Percentiles rank a stretch among this genome's conserved stretches.
These are phyloP conservation scores for Talaromyces sp. DNA, from an alignment of 2,329 filamentous ascomycete genomes.

Conservation along the genomic window DNA sequence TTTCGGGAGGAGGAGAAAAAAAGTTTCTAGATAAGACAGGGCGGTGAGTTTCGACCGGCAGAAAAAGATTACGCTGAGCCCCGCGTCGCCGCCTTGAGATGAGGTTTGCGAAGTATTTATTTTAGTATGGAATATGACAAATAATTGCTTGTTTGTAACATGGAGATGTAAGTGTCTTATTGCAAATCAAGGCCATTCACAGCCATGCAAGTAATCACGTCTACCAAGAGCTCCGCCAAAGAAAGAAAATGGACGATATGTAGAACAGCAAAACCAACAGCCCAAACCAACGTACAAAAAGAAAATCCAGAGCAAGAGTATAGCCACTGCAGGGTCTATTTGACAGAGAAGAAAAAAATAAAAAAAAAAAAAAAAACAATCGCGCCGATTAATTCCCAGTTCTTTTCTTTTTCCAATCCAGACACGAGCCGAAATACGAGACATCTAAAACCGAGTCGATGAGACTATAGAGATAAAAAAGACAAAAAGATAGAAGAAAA, in stretches of 20 bases:
- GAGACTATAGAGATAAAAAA: neutral
- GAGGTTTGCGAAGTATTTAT: no score
- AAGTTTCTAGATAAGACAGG: neutral
- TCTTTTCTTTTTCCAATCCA: neutral
- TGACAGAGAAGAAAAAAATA: neutral
- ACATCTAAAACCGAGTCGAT: neutral
- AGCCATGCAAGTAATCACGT: neutral
- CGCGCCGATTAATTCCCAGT: no score
- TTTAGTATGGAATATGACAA: neutral
- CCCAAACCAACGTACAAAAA: neutral
- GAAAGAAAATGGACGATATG: neutral
- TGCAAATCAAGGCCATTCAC: neutral
- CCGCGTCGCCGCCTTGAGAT: neutral
- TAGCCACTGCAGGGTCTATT: neutral
- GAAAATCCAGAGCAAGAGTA: neutral
- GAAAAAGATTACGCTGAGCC: neutral
- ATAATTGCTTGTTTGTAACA: neutral
- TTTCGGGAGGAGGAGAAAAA: neutral
- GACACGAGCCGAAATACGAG: neutral
- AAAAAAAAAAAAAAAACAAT: neutral
- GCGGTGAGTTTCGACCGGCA: slow-evolving; percentile 1
- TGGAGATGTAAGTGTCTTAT: neutral
- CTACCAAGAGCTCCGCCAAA: neutral
- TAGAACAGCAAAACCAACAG: neutral
- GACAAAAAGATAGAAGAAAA: neutral